These are phyloP conservation scores for Anaeromyces robustus DNA, from an alignment of 192 early-diverging fungal genomes.

Conservation along the genomic window DNA sequence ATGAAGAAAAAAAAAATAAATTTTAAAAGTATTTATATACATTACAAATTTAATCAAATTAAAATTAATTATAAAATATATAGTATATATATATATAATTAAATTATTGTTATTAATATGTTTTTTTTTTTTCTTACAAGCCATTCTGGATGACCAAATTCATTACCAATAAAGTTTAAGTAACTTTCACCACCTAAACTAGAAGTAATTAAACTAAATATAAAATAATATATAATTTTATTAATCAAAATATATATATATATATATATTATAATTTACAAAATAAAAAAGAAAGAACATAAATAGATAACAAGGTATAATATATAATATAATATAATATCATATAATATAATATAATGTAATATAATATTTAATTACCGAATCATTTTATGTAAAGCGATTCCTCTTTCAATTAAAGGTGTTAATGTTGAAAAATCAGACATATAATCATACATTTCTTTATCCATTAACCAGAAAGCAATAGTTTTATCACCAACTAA, in stretches of 20 bases:
- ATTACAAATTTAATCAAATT: background rate
- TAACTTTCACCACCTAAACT: slow-evolving; percentile 88
- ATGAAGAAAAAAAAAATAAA: background rate
- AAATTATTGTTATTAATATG: too few species aligned
- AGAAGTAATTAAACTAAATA: slow-evolving; percentile 48
- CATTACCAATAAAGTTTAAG: slow-evolving; percentile 77
- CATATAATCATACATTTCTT: slow-evolving; percentile 96
- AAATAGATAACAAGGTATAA: too few species aligned
- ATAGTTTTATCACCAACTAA: slow-evolving; percentile 96
- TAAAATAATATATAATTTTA: background rate
- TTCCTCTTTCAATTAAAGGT: slow-evolving; percentile 80
- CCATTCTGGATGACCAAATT: slow-evolving; percentile 97
- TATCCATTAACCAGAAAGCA: slow-evolving; percentile 99
- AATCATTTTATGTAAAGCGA: slow-evolving; percentile 95
- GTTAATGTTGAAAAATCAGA: slow-evolving; percentile 59
- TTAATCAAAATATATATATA: background rate
- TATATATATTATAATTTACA: too few species aligned
- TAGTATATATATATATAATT: too few species aligned
- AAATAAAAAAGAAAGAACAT: too few species aligned
- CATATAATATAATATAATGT: too few species aligned
- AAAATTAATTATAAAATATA: background rate
- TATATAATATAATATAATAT: too few species aligned
- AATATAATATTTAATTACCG: too few species aligned
- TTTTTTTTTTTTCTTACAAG: too few species aligned
- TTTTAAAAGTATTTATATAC: background rate